Percentiles rank a stretch among this genome's conserved stretches.
Evolutionary conservation across 2,329 filamentous ascomycete genomes (phyloP).

Genomic region (Clonostachys rhizophaga): DNA sequence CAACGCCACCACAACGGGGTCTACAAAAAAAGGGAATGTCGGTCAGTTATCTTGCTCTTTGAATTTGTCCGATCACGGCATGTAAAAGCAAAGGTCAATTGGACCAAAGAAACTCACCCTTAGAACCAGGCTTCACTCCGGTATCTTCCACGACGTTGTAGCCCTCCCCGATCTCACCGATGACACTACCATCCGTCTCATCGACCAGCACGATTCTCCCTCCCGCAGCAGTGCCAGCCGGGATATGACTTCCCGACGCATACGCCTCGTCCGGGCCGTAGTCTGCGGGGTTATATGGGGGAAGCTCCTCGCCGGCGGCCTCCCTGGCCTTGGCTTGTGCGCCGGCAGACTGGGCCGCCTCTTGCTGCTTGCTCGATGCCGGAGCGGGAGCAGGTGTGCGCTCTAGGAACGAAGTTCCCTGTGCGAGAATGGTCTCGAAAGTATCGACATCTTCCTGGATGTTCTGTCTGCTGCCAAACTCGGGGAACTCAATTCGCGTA

Average conservation of each 20-base stretch:
- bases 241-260: slow-evolving; percentile 56
- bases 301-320: slow-evolving; percentile 38
- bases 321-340: slow-evolving; percentile 30
- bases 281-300: slow-evolving; percentile 74
- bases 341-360: slow-evolving; percentile 6
- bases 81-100: too few relatives aligned
- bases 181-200: slow-evolving; percentile 92
- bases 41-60: too few relatives aligned
- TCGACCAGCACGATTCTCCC: slow-evolving; percentile 90
- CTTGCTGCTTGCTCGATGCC: slow-evolving; percentile 7
- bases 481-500: slow-evolving; percentile 86
- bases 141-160: slow-evolving; percentile 77
- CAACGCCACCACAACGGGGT: slow-evolving; percentile 76
- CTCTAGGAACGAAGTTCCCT: slow-evolving; percentile 94
- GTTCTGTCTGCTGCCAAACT: slow-evolving; percentile 63
- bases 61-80: too few relatives aligned
- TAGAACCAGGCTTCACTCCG: slow-evolving; percentile 77
- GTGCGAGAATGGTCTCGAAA: slow-evolving; percentile 95
- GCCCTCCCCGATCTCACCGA: slow-evolving; percentile 83
- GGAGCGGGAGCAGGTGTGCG: slow-evolving; percentile 61
- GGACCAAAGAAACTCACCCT: slow-evolving; percentile 57
- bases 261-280: slow-evolving; percentile 81
- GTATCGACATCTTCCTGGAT: slow-evolving; percentile 92
- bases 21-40: slow-evolving; percentile 22
- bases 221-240: slow-evolving; percentile 32